A percentile compares a stretch with the other conserved stretches of the same genome.
Conservation (phyloP, 106 monocot species). For the Dioscorea dumetorum region DNA sequence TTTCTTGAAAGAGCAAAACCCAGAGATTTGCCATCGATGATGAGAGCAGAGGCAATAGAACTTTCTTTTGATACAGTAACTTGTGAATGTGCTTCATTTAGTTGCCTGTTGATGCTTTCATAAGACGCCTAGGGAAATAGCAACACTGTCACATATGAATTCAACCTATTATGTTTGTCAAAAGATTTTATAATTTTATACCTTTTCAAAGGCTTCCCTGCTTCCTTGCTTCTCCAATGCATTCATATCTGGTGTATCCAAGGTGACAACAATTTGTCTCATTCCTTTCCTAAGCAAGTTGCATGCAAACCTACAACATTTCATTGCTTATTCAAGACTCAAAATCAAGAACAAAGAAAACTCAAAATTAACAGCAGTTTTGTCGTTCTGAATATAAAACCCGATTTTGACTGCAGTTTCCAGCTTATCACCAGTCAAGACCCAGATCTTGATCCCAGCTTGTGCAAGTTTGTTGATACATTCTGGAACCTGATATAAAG, state of each 20-base stretch:
- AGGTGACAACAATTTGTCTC: slow-evolving; percentile 39
- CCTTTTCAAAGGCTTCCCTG: slow-evolving; percentile 31
- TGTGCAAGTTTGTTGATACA: slow-evolving; percentile 68
- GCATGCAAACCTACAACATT: slow-evolving; percentile 47
- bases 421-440: slow-evolving; percentile 80
- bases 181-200: neutral
- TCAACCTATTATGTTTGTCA: neutral
- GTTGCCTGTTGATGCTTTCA: slow-evolving; percentile 40
- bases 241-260: slow-evolving; percentile 32
- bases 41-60: slow-evolving; percentile 36
- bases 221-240: slow-evolving; percentile 27
- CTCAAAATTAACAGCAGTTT: neutral
- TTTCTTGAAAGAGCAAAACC: slow-evolving; percentile 37
- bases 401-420: slow-evolving; percentile 83
- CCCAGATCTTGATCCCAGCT: slow-evolving; percentile 81
- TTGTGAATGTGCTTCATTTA: slow-evolving; percentile 37
- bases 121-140: slow-evolving; percentile 26
- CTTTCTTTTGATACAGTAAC: slow-evolving; percentile 26
- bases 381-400: slow-evolving; percentile 9
- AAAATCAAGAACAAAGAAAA: neutral
- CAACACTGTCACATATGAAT: neutral
- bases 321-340: neutral
- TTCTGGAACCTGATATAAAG: slow-evolving; percentile 49
- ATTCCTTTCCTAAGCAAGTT: slow-evolving; percentile 57
- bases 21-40: slow-evolving; percentile 69